Evolutionary conservation across 176 grass and related monocot species (phyloP), one percentile per base, ranked within the genome.

Genomic region (Oryza longistaminata): DNA sequence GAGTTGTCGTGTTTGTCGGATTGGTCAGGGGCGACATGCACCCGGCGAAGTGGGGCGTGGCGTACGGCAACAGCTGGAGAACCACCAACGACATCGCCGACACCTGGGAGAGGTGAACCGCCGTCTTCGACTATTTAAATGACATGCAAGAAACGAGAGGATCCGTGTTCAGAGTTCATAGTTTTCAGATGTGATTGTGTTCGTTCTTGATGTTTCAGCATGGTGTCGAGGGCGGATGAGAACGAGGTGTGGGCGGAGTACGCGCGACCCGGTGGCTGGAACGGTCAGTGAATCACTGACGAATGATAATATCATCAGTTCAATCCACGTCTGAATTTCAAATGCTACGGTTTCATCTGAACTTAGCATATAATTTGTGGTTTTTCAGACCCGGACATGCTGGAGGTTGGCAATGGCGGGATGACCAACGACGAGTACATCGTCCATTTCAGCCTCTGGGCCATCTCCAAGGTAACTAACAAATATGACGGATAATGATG

Each of bases 401-500:
- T 98, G 3, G 96, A 95, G 80, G 87, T 98, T 29, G 96, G 96
- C 55, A 98, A 98, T 69, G 96, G 90, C 17, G 93, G 93, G 3
- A 99, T 99, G 91, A 86, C 78, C 2, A 85, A 90, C 53, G 80
- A 74, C 85, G 93, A 99, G 80, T 98, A 98, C 45, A 8, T 93
- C 74, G 91, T 87, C 52, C 96, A 98, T 76, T 98, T 95, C 87
- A 94, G 91, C 82, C 71, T 98, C 16, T 98, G 93, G 93, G 96
- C 96, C 0, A 87, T 95, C 73, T 98, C 93, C 2, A 98, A 98
- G 96, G 96, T 92, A 79, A 24, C 8, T 27, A 7, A 17, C 4
- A 1, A 21, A 40, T 8, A 0, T 8, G 6, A 1, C 9, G 24
- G 1, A 31, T 31, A 31, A 31, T 31, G 34, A 35, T 35, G 34